phyloP scores from a whole-genome alignment of 2,329 filamentous ascomycete genomes.

The Sarocladium brachiariae region DNA sequence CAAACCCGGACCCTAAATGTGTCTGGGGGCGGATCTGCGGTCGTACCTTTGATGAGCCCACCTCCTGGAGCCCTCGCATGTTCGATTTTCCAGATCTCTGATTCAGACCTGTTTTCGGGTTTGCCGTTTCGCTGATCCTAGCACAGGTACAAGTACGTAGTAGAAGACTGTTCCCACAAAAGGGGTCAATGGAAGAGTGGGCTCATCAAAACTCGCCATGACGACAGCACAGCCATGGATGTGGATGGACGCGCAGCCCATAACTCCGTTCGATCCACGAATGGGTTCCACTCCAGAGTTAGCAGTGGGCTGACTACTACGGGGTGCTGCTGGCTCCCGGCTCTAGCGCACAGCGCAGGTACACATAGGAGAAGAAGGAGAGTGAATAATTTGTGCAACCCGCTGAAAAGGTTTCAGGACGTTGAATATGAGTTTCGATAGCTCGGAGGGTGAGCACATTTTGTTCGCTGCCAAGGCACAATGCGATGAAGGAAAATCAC shows the following conservation, averaged over 20 bases:
- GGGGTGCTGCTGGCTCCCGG: not conserved
- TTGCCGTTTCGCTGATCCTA: constrained; percentile 1
- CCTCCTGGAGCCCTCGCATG: not conserved
- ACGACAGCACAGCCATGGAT: not conserved
- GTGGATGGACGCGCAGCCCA: not conserved
- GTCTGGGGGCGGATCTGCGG: not conserved
- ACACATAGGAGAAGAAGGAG: no score
- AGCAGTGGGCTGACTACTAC: no score
- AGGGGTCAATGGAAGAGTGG: constrained; percentile 1
- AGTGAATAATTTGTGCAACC: no score
- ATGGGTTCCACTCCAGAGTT: not conserved
- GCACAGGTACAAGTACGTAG: no score
- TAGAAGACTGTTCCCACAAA: not conserved
- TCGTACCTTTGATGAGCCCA: not conserved
- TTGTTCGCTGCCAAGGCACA: no score
- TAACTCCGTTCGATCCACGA: not conserved
- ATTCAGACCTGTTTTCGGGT: not conserved
- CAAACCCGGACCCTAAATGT: not conserved
- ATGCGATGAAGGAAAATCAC: no score
- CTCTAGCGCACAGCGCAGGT: no score
- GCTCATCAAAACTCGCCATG: constrained; percentile 2
- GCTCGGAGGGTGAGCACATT: no score
- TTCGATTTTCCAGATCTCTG: not conserved
- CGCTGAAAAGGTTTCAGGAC: no score
- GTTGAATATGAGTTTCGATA: no score